A percentile compares a stretch with the other conserved stretches of the same genome.
Conservation (phyloP, 2,329 filamentous ascomycete genomes). For the Fragosphaeria purpurea region DNA sequence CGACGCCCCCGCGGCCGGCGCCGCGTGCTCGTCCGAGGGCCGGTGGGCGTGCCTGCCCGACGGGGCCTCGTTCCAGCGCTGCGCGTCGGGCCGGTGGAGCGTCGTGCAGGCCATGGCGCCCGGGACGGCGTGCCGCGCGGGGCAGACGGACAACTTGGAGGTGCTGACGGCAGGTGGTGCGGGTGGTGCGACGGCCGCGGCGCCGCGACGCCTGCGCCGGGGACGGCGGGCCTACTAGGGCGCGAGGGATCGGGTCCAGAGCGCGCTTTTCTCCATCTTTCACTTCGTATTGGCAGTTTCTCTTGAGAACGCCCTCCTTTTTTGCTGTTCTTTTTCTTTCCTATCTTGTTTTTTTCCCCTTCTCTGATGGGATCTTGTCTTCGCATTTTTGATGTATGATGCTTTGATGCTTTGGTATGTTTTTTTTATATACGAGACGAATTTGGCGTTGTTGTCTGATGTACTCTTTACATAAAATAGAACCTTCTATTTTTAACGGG, state of each 20-base stretch:
- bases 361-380: background rate
- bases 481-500: too few relatives aligned
- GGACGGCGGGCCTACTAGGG: background rate
- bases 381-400: background rate
- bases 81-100: constrained; percentile 49
- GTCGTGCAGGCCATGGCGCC: constrained; percentile 36
- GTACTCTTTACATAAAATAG: too few relatives aligned
- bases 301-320: background rate
- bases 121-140: constrained; percentile 38
- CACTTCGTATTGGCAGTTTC: background rate
- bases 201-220: background rate
- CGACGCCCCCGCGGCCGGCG: constrained; percentile 21
- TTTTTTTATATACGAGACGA: background rate
- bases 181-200: background rate
- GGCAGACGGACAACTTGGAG: constrained; percentile 4
- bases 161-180: background rate
- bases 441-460: too few relatives aligned
- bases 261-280: background rate
- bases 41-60: constrained; percentile 45
- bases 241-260: too few relatives aligned
- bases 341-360: background rate
- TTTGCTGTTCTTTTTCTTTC: background rate
- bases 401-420: background rate
- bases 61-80: constrained; percentile 48
- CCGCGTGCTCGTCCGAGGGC: constrained; percentile 42